Base-by-base conservation (phyloP, 1,284 basidiomycete species). In the Cryptococcus sp. region DNA sequence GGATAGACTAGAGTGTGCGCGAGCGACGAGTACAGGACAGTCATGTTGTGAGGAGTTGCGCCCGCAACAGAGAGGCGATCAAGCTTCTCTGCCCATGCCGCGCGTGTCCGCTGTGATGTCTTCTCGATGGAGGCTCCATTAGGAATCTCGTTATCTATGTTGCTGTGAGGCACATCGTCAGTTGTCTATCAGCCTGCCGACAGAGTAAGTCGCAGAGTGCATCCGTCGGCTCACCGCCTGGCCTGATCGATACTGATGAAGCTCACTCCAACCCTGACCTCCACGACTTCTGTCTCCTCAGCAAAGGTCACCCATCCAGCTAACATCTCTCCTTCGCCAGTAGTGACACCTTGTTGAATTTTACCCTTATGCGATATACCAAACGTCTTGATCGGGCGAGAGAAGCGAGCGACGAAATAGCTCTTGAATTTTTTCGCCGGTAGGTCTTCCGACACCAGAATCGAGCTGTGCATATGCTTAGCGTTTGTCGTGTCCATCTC, bases 171-270 rank as follows among this genome's bases (percentile, higher is more conserved):
- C 41, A 15, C 17, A 5, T 38, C 23, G 50, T 34, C 23, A 16
- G 20, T 15, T 5, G 2, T n/a, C 48, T n/a, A 17, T 13, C 34
- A 19, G 41, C 50, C 15, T 20, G 10, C 39, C 23, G n/a, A 23
- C n/a, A 19, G 11, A 15, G 6, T 25, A 39, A 8, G 46, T 22
- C 41, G 8, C 29, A 13, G 29, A 13, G 5, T 34, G 2, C 29
- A 10, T 34, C 29, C 13, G 13, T 34, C 29, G 67, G 65, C 87
- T 88, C 66, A 68, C 72, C 62, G 54, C 46, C 86, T 77, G 0
- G 90, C 90, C 67, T 91, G 89, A 7, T 87, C 85, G 16, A 86
- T 78, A 0, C 87, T 89, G 59, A 92, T 88, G 68, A 91, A 89
- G 11, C 88, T 90, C 10, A 88, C 86, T 0, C 88, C 89, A 1